Evolutionary conservation across 495 filamentous ascomycete species (phyloP).

Genomic region (Lasiosphaeria miniovina): DNA sequence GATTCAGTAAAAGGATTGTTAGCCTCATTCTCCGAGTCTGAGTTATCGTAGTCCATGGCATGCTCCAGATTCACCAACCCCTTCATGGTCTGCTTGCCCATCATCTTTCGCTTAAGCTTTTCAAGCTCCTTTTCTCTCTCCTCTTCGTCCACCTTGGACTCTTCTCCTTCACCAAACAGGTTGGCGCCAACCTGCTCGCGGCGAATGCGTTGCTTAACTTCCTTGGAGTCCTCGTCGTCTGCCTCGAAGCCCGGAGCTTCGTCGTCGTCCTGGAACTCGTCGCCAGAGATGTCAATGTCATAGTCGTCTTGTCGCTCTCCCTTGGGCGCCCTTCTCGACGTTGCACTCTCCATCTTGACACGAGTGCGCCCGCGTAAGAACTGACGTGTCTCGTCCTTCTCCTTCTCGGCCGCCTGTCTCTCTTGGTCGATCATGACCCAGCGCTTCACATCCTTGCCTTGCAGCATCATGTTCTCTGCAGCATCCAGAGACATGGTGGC

Average conservation of each 20-base stretch:
- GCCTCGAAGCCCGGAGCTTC: conserved; percentile 76
- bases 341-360: conserved; percentile 52
- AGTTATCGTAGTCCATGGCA: conserved; percentile 79
- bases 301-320: conserved; percentile 56
- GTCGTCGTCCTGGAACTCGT: conserved; percentile 66
- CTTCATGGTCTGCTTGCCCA: conserved; percentile 75
- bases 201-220: conserved; percentile 80
- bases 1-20: conserved; percentile 63
- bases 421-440: conserved; percentile 73
- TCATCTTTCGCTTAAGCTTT: conserved; percentile 60
- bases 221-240: conserved; percentile 83
- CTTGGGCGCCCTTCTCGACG: conserved; percentile 47
- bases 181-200: conserved; percentile 85
- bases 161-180: conserved; percentile 77
- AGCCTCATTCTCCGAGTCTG: conserved; percentile 49
- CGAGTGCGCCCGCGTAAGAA: conserved; percentile 42
- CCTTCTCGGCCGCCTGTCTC: conserved; percentile 52
- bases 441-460: conserved; percentile 41
- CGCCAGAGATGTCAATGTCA: conserved; percentile 57
- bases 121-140: conserved; percentile 67
- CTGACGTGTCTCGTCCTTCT: conserved; percentile 44
- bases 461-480: conserved; percentile 73
- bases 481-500: conserved; percentile 79
- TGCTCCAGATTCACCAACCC: conserved; percentile 79
- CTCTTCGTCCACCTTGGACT: conserved; percentile 80